phyloP scores from a whole-genome alignment of 1,139 yeast species.

The Pichia sp. region DNA sequence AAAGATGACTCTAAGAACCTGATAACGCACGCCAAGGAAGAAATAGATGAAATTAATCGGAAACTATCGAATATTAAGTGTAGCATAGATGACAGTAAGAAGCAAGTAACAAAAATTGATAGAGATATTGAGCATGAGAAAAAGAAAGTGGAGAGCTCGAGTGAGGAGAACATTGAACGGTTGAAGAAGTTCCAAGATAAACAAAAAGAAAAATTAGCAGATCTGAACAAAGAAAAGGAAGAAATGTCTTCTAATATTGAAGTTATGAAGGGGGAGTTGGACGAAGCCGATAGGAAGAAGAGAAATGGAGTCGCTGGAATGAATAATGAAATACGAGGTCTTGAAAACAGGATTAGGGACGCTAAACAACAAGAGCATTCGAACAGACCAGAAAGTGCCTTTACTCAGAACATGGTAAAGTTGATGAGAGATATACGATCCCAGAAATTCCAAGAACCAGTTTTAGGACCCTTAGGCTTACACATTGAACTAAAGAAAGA shows the following conservation, averaged over 20 bases:
- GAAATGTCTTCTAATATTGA: slow-evolving; percentile 10
- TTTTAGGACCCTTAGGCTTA: slow-evolving; percentile 75
- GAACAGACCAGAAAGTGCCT: slow-evolving; percentile 20
- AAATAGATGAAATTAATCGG: slow-evolving; percentile 14
- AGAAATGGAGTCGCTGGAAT: slow-evolving; percentile 36
- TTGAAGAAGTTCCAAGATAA: slow-evolving; percentile 15
- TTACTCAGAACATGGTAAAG: slow-evolving; percentile 13
- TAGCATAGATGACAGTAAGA: slow-evolving; percentile 15
- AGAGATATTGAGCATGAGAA: slow-evolving; percentile 30
- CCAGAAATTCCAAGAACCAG: slow-evolving; percentile 25
- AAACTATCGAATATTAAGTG: slow-evolving; percentile 5
- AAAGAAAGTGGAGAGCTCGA: slow-evolving; percentile 19
- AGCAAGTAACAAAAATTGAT: slow-evolving; percentile 18
- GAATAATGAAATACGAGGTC: slow-evolving; percentile 39
- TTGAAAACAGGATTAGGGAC: slow-evolving; percentile 24
- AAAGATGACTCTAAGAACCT: slow-evolving; percentile 10
- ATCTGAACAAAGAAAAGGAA: slow-evolving; percentile 12
- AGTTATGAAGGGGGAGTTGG: slow-evolving; percentile 26
- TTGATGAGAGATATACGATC: slow-evolving; percentile 39
- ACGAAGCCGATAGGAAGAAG: slow-evolving; percentile 6
- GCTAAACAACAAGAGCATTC: slow-evolving; percentile 12
- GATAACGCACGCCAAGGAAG: slow-evolving; percentile 12
- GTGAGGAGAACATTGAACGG: slow-evolving; percentile 23
- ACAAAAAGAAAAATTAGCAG: slow-evolving; percentile 17
- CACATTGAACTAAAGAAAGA: slow-evolving; percentile 53